Percentiles rank a stretch among this genome's conserved stretches.
Conservation (phyloP, 2,329 filamentous ascomycete species). For the Verticillium nubilum region DNA sequence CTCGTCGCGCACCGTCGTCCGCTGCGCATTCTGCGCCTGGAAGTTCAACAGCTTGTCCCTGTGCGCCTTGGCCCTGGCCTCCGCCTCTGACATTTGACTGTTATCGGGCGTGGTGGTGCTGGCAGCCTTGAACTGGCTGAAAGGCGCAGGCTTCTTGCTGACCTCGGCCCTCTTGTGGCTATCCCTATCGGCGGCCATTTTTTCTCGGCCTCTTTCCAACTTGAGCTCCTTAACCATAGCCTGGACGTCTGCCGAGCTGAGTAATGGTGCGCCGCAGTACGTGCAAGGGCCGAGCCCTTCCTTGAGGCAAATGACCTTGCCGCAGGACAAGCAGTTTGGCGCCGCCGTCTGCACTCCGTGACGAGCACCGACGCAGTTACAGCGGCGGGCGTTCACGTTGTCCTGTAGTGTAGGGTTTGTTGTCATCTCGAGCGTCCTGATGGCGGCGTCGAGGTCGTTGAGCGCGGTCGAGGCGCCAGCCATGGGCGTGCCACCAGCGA, state of each 20-base stretch:
- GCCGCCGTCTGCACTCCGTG: constrained; percentile 88
- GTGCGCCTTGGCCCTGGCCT: constrained; percentile 68
- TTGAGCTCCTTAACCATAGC: constrained; percentile 79
- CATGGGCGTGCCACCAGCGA: constrained; percentile 76
- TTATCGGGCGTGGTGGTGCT: constrained; percentile 17
- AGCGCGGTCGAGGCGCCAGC: constrained; percentile 72
- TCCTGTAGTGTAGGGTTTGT: constrained; percentile 71
- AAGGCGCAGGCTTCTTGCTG: constrained; percentile 53
- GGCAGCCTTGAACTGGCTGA: constrained; percentile 39
- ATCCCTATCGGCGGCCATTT: constrained; percentile 74
- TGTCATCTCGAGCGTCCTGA: constrained; percentile 82
- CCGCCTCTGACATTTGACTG: constrained; percentile 46
- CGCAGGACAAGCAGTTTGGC: constrained; percentile 87
- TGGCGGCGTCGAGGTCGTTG: constrained; percentile 70
- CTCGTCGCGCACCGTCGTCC: constrained; percentile 84
- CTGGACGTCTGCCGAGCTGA: constrained; percentile 70
- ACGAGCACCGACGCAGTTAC: constrained; percentile 81
- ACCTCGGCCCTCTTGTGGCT: constrained; percentile 63
- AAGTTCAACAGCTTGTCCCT: constrained; percentile 75
- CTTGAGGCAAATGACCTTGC: constrained; percentile 91
- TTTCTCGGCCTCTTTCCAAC: constrained; percentile 81
- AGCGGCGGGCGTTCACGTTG: constrained; percentile 58
- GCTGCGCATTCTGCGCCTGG: constrained; percentile 77
- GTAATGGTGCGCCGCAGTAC: constrained; percentile 72
- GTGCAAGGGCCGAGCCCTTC: constrained; percentile 94